A percentile compares a stretch with the other conserved stretches of the same genome.
Conservation (phyloP, 1,284 basidiomycete species). For the Cryptococcus sp. region DNA sequence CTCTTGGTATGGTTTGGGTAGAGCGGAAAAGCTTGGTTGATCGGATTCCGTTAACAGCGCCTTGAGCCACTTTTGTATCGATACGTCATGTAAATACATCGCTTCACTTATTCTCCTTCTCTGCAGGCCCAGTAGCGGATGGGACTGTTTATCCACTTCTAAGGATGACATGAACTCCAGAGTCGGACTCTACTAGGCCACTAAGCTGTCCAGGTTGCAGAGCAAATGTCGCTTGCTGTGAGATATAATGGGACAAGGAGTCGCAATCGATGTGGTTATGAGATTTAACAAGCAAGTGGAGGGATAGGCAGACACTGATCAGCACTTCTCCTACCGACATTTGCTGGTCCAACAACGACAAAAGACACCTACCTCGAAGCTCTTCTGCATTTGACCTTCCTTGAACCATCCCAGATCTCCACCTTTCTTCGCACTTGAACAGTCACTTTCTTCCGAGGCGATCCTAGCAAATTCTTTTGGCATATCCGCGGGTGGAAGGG, state of each 20-base stretch:
- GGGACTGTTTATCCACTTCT: constrained; percentile 63
- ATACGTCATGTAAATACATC: background rate
- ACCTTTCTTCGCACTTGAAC: constrained; percentile 70
- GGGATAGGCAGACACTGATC: background rate
- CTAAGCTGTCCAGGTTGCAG: constrained; percentile 80
- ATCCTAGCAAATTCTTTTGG: constrained; percentile 66
- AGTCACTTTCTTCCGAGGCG: constrained; percentile 74
- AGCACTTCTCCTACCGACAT: background rate
- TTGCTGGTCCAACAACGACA: background rate
- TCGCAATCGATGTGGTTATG: background rate
- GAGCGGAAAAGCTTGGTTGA: background rate
- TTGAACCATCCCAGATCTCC: constrained; percentile 87
- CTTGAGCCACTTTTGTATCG: background rate
- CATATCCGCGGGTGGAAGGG: constrained; percentile 49
- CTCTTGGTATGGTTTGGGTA: background rate
- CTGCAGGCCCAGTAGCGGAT: background rate
- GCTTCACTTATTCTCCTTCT: background rate
- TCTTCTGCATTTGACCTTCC: constrained; percentile 91
- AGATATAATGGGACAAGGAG: background rate
- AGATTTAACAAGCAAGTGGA: background rate
- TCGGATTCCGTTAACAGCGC: background rate
- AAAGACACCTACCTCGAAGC: constrained; percentile 63
- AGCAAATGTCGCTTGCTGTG: constrained; percentile 69
- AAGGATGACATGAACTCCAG: constrained; percentile 92
- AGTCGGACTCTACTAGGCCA: constrained; percentile 82